These are phyloP conservation scores for Heracleum sosnowskyi DNA, from an alignment of 129 eudicot genomes.

Conservation along the genomic window DNA sequence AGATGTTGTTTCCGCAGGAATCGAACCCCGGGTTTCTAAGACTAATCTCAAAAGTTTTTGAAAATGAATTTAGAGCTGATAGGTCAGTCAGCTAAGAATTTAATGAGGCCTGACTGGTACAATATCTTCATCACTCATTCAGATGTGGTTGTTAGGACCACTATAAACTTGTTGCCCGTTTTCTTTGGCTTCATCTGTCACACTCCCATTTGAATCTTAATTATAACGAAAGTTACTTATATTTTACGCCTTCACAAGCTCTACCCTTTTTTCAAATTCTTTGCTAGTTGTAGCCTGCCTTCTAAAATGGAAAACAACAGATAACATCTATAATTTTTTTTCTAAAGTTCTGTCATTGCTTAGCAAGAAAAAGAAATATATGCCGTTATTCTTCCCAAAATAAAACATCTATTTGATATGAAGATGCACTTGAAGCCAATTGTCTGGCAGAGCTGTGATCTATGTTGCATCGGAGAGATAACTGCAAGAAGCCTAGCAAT, in stretches of 20 bases:
- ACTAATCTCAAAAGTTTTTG: neutral
- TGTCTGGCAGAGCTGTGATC: neutral
- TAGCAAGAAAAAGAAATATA: no score
- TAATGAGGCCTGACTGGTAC: slow-evolving; percentile 11
- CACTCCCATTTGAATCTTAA: slow-evolving; percentile 5
- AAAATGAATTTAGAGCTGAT: neutral
- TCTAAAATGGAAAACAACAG: neutral
- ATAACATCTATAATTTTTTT: neutral
- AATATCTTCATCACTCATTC: slow-evolving; percentile 20
- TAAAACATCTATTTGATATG: neutral
- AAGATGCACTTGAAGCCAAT: neutral
- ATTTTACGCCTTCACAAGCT: neutral
- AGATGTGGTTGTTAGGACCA: slow-evolving; percentile 26
- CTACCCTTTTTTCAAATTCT: neutral
- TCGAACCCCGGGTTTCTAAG: neutral
- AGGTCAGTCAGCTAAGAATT: slow-evolving; percentile 9
- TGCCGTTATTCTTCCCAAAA: neutral
- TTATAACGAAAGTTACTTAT: neutral
- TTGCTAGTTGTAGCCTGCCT: neutral
- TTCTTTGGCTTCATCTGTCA: slow-evolving; percentile 24
- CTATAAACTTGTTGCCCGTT: slow-evolving; percentile 12
- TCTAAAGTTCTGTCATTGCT: neutral
- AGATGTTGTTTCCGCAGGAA: no score
- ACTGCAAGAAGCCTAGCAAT: neutral
- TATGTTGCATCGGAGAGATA: neutral